Base-by-base conservation (phyloP, 306 rosid genomes). In the Rosa chinensis region DNA sequence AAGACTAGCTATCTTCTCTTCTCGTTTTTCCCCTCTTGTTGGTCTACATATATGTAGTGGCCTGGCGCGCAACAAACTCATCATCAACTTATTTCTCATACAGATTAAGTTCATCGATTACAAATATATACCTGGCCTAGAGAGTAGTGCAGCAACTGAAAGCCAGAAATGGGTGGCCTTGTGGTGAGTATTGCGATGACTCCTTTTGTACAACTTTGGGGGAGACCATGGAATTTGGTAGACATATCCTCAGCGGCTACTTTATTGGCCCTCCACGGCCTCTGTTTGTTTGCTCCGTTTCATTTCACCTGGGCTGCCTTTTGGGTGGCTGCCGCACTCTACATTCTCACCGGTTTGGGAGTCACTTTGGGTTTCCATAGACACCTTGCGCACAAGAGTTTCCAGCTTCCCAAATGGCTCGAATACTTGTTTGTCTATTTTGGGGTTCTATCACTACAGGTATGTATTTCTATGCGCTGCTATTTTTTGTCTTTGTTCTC, bases 301-400 rank as follows among this genome's bases (percentile, higher is more conserved):
- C 23, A 66, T 4, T 66, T 66, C 71, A 66, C 71, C 48, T 66
- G 71, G 71, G 18, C 47, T 17, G 71, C 48, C 2, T 66, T 66
- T 39, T 17, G 48, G 48, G 71, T 39, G 6, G 47, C 71, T 5
- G 10, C 2, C 13, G 71, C 14, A 3, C 71, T 66, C 23, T 16
- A 3, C 14, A 39, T 66, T 8, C 23, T 66, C 47, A 66, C 71
- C 14, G 71, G 71, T 18, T 39, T 66, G 21, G 71, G 71, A 37
- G 48, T 66, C 71, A 66, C 71, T 66, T 10, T 66, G 11, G 45
- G 47, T 39, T 66, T 66, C 71, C 71, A 66, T 39, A 37, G 71
- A 39, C 8, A 66, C 47, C 71, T 66, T 39, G 71, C 71, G 5
- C 71, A 66, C 25, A 66, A 66, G 71, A 66, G 71, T 8, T 66